Base-by-base conservation (phyloP, 2,329 filamentous ascomycete species). In the Microsporum audouinii region DNA sequence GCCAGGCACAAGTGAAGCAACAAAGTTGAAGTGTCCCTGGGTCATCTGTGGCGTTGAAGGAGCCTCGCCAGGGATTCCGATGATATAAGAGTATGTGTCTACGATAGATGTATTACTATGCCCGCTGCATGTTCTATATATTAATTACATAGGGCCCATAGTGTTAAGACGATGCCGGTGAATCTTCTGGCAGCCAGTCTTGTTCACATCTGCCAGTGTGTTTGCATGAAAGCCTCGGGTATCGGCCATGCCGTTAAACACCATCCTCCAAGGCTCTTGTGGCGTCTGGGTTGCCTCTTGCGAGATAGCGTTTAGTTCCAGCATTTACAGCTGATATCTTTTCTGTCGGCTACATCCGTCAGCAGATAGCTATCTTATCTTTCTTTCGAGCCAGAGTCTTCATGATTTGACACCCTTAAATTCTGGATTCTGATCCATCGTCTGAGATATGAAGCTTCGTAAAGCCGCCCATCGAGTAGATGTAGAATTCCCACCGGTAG, bases 401-500 rank as follows among this genome's bases (percentile, higher is more conserved):
- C 27, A 31, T 31, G 27, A 53, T 53, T 53, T 34, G 27, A 34
- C 49, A n/a, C 51, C 23, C 45, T 79, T 72, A 70, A 95, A 95
- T 2, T 87, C 88, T 12, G 87, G 84, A 67, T 92, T 92, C 73
- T 89, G 88, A 76, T 96, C 89, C 85, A 96, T 89, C 0, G 89
- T 96, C 47, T 86, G 82, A 1, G 88, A 87, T 58, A 96, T 95
- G 70, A 92, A 95, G 7, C 80, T 85, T 68, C 91, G 84, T 73
- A 97, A 72, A 14, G 90, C 89, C 34, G 88, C 88, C 88, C 90
- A 96, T 60, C 88, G 79, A 68, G 80, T 84, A 7, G 82, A 76
- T 1, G 75, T 66, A 17, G 69, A 29, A 36, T 63, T 65, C 36
- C 63, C 31, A 34, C n/a, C 61, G 67, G 65, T 39, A 65, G 69